Conservation (phyloP, 108 stramenopile species). For the Cyclostephanos invisitatus region DNA sequence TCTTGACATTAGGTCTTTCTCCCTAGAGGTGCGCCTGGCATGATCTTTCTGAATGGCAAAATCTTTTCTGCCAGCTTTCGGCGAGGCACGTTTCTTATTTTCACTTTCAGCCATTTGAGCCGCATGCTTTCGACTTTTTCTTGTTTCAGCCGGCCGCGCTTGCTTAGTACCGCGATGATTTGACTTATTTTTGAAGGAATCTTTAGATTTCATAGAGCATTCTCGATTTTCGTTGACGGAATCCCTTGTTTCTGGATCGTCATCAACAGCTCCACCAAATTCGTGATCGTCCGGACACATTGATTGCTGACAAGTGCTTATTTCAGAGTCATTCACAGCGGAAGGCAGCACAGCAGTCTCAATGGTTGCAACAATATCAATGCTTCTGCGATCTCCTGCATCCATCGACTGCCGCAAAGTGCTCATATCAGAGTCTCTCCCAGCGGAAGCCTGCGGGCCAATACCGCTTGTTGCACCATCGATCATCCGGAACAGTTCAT, state of each 20-base stretch:
- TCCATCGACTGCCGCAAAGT: not conserved
- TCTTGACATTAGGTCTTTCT: slow-evolving; percentile 15
- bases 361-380: not conserved
- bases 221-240: not conserved
- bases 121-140: not conserved
- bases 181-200: not conserved
- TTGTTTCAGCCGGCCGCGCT: not conserved
- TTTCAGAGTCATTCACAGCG: not conserved
- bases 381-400: not conserved
- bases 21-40: not conserved
- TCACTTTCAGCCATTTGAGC: not conserved
- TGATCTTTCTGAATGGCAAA: not conserved
- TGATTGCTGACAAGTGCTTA: not conserved
- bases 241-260: not conserved
- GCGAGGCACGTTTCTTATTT: slow-evolving; percentile 5
- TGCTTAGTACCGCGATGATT: not conserved
- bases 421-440: not conserved
- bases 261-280: not conserved
- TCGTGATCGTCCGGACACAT: not conserved
- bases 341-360: not conserved
- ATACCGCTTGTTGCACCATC: not conserved
- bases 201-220: not conserved
- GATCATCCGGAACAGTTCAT: not conserved
- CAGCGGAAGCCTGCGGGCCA: not conserved
- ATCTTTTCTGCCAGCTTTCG: slow-evolving; percentile 8